A percentile compares a stretch with the other conserved stretches of the same genome.
Evolutionary conservation across 2,329 filamentous ascomycete species (phyloP).

Genomic region (Beauveria australis): DNA sequence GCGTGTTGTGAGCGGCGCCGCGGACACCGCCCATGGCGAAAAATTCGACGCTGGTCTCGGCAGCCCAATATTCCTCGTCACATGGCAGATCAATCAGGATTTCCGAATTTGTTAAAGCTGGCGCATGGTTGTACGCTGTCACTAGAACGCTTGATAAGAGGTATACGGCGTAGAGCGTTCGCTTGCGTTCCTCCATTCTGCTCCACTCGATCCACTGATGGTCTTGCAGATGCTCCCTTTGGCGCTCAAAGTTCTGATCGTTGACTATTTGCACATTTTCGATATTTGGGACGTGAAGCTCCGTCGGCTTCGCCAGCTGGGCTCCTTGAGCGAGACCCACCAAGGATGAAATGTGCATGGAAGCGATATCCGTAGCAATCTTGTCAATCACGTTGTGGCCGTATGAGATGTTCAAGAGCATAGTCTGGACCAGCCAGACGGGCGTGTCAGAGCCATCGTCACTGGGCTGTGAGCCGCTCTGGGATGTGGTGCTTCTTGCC

Average conservation of each 20-base stretch:
- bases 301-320: conserved; percentile 51
- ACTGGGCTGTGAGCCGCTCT: conserved; percentile 37
- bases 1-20: conserved; percentile 59
- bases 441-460: conserved; percentile 68
- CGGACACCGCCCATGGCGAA: conserved; percentile 64
- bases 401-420: conserved; percentile 93
- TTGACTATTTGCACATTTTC: conserved; percentile 53
- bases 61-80: conserved; percentile 84
- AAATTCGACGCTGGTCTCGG: conserved; percentile 77
- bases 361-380: conserved; percentile 81
- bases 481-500: conserved; percentile 43
- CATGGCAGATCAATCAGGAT: conserved; percentile 84
- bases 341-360: conserved; percentile 81
- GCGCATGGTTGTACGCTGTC: conserved; percentile 86
- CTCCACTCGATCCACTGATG: conserved; percentile 89
- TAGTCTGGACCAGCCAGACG: conserved; percentile 91
- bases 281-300: conserved; percentile 35
- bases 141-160: conserved; percentile 85
- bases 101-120: conserved; percentile 88
- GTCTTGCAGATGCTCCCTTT: conserved; percentile 45
- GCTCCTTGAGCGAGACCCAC: conserved; percentile 87
- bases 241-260: conserved; percentile 37
- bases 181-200: conserved; percentile 78
- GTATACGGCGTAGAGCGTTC: conserved; percentile 86
- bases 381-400: conserved; percentile 93